These are phyloP conservation scores for Beauveria sp. DNA, from an alignment of 2,329 filamentous ascomycete genomes.

Conservation along the genomic window DNA sequence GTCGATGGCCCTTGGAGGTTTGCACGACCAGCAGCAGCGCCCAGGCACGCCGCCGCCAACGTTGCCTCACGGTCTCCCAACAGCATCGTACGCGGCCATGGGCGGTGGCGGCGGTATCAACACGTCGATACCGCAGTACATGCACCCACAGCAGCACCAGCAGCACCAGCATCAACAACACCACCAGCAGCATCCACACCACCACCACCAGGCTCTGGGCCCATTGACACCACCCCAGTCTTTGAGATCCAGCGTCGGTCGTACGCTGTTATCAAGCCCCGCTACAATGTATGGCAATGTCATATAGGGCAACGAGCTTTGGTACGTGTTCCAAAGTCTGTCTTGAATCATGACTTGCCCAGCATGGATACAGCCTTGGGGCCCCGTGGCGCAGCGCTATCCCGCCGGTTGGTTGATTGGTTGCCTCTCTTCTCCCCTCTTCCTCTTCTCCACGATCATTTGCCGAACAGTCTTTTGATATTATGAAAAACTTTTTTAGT, in stretches of 20 bases:
- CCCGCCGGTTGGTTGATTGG: background rate
- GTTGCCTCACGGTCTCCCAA: conserved; percentile 20
- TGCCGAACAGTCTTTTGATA: background rate
- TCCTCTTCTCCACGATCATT: background rate
- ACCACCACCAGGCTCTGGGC: conserved; percentile 17
- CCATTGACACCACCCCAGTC: conserved; percentile 11
- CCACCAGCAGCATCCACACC: conserved; percentile 15
- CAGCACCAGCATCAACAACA: background rate
- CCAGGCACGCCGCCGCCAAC: conserved; percentile 24
- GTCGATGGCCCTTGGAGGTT: conserved; percentile 39
- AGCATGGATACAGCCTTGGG: background rate
- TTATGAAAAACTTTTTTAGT: conserved; percentile 4
- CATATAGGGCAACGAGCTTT: conserved; percentile 5
- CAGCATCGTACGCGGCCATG: conserved; percentile 18
- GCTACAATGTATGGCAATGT: conserved; percentile 6
- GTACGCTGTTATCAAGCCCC: conserved; percentile 6
- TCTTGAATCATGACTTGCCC: background rate
- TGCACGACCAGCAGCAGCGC: conserved; percentile 26
- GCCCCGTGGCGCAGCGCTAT: background rate
- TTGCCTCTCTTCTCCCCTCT: background rate
- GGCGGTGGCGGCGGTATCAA: conserved; percentile 15
- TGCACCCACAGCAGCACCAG: conserved; percentile 19
- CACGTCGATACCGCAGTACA: conserved; percentile 22
- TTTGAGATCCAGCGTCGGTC: conserved; percentile 4
- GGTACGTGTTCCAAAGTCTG: background rate